Evolutionary conservation across 1,284 basidiomycete species (phyloP).

Genomic region (Ustilago crameri): DNA sequence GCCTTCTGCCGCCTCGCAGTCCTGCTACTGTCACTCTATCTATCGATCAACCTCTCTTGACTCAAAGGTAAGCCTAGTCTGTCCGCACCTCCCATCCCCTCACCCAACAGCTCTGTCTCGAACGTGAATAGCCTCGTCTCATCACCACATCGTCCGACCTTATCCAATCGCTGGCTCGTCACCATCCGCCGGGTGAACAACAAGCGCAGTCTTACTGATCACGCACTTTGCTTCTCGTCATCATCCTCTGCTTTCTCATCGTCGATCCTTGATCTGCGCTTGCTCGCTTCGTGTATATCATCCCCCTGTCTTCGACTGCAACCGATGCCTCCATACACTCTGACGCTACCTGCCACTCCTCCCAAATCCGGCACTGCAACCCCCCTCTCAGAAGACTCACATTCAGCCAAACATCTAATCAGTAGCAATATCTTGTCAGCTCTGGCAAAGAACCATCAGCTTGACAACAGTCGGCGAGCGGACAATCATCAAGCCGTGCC

Average conservation of each 20-base stretch:
- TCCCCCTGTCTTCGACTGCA: neutral
- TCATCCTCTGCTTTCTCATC: neutral
- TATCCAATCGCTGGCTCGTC: neutral
- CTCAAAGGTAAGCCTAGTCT: constrained; percentile 6
- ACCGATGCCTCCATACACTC: constrained; percentile 2
- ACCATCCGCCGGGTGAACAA: neutral
- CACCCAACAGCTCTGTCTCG: neutral
- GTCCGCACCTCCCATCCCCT: neutral
- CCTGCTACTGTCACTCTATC: neutral
- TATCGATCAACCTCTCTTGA: neutral
- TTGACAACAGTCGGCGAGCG: neutral
- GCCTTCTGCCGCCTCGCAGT: too few relatives aligned
- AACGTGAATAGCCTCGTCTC: too few relatives aligned
- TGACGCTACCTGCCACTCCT: constrained; percentile 24
- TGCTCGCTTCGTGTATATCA: neutral
- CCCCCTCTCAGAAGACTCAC: constrained; percentile 24
- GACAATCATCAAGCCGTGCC: neutral
- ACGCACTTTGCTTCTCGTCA: neutral
- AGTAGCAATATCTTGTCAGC: neutral
- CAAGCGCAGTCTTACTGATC: neutral
- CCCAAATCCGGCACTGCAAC: constrained; percentile 25
- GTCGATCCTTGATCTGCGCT: neutral
- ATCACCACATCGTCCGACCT: too few relatives aligned
- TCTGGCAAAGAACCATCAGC: neutral
- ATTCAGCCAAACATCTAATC: neutral